phyloP scores from a whole-genome alignment of 2,329 filamentous ascomycete species.

The Aureobasidium pullulans region DNA sequence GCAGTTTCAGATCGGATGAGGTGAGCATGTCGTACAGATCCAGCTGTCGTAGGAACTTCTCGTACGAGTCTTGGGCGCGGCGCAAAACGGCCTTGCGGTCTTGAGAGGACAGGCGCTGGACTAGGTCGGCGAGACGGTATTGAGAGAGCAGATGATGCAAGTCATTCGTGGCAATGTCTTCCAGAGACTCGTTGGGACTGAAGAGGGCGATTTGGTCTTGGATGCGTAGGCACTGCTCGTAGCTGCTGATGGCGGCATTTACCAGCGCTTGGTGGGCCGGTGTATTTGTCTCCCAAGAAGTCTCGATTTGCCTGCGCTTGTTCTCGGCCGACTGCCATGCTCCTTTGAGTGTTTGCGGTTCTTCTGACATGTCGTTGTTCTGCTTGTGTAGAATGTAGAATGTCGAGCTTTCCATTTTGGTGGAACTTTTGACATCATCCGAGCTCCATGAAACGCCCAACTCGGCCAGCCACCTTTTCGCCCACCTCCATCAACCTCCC shows the following conservation, averaged over 20 bases:
- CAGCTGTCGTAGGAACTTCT: conserved; percentile 66
- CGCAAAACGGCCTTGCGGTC: conserved; percentile 59
- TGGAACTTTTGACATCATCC: not conserved
- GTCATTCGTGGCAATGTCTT: conserved; percentile 79
- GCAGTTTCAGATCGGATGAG: conserved; percentile 57
- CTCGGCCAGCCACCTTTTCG: not conserved
- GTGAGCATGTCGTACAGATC: conserved; percentile 72
- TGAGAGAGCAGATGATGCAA: conserved; percentile 77
- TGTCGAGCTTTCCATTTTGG: not conserved
- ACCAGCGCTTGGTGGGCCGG: conserved; percentile 62
- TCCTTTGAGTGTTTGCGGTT: conserved; percentile 47
- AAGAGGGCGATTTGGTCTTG: conserved; percentile 71
- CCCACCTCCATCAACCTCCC: not conserved
- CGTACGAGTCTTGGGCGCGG: conserved; percentile 62
- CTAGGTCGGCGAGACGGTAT: conserved; percentile 72
- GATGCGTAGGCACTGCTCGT: conserved; percentile 64
- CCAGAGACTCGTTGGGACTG: conserved; percentile 79
- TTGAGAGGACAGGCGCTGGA: conserved; percentile 56
- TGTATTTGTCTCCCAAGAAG: conserved; percentile 57
- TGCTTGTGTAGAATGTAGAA: not conserved
- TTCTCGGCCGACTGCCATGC: conserved; percentile 50
- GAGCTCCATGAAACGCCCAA: not conserved
- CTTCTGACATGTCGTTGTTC: conserved; percentile 30
- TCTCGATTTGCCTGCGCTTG: conserved; percentile 52
- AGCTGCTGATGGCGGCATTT: conserved; percentile 57